Base-by-base conservation (phyloP, 345 rosid genomes). In the Limnanthes douglasii region DNA sequence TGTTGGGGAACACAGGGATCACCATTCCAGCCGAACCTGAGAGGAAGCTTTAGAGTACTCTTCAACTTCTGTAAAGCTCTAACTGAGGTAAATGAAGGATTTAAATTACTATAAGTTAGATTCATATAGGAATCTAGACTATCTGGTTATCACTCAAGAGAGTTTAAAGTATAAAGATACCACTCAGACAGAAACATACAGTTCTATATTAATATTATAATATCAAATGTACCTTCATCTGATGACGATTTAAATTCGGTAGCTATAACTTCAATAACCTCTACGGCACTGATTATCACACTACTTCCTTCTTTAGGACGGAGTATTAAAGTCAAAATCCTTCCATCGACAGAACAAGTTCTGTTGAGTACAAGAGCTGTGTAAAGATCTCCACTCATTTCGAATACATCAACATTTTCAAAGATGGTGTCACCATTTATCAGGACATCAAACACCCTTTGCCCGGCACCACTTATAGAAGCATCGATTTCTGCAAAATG, bases 1-100 rank as follows among this genome's bases (percentile, higher is more conserved):
- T 92, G 86, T 37, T 73, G 73, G 26, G 99, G 99, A 63, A 92
- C 94, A 62, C 99, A 92, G n/a, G 99, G 99, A 52, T 92, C 99
- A 30, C 96, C 99, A 59, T 92, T 92, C 99, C 99, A 92, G 39
- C 96, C 99, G 50, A 92, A 61, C 49, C 94, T 78, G 39, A 56
- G 63, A 16, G 99, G 96, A 75, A 92, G 96, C 17, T 51, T 79
- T 54, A 92, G 43, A 7, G 93, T 62, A 31, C 42, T 73, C 62
- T 72, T 85, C 65, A 85, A 34, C 26, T 56, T 55, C 41, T 81
- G 88, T 49, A 92, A 59, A 22, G 86, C 80, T 56, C 62, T 45
- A 31, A 85, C 99, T 92, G 42, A 26, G 72, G 56, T 31, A 57
- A 15, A 59, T 40, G 45, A 46, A n/a, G n/a, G n/a, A n/a, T n/a